Conservation (phyloP, 2,329 filamentous ascomycete genomes). For the Escovopsis sp. region DNA sequence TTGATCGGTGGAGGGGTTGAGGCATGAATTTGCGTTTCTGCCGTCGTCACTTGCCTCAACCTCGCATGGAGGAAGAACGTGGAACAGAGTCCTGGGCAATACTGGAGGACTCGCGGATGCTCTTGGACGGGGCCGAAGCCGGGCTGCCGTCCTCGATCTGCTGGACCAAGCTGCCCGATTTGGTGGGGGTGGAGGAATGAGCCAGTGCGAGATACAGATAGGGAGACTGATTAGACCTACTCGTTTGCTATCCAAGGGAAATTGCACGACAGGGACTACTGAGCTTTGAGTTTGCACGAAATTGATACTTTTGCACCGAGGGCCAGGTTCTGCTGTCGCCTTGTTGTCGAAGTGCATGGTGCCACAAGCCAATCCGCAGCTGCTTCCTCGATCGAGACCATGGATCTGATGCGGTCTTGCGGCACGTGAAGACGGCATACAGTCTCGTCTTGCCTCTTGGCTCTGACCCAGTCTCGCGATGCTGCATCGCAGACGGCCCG, state of each 20-base stretch:
- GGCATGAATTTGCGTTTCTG: slow-evolving; percentile 8
- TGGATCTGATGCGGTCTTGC: no score
- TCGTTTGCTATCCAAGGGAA: slow-evolving; percentile 22
- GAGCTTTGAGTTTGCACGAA: slow-evolving; percentile 24
- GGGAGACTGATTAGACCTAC: slow-evolving; percentile 21
- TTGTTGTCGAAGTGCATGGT: no score
- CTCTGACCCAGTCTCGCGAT: no score
- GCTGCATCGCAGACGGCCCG: no score
- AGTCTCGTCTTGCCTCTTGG: no score
- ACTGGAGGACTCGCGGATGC: slow-evolving; percentile 11
- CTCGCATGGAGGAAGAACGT: slow-evolving; percentile 3
- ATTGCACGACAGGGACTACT: slow-evolving; percentile 22
- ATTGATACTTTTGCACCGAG: slow-evolving; percentile 13
- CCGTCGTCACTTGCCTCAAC: slow-evolving; percentile 6
- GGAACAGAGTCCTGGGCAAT: slow-evolving; percentile 9
- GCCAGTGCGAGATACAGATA: slow-evolving; percentile 11
- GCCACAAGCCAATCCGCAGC: no score
- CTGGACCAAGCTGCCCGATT: slow-evolving; percentile 8
- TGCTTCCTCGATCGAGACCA: no score
- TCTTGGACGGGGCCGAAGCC: slow-evolving; percentile 8
- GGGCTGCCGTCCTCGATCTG: slow-evolving; percentile 1
- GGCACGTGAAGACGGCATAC: no score
- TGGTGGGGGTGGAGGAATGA: slow-evolving; percentile 11
- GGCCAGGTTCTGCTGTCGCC: slow-evolving; percentile 2
- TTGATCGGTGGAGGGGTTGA: slow-evolving; percentile 10